Percentiles rank a stretch among this genome's conserved stretches.
phyloP scores from a whole-genome alignment of 2,329 filamentous ascomycete species.

The Alternaria infectoria region DNA sequence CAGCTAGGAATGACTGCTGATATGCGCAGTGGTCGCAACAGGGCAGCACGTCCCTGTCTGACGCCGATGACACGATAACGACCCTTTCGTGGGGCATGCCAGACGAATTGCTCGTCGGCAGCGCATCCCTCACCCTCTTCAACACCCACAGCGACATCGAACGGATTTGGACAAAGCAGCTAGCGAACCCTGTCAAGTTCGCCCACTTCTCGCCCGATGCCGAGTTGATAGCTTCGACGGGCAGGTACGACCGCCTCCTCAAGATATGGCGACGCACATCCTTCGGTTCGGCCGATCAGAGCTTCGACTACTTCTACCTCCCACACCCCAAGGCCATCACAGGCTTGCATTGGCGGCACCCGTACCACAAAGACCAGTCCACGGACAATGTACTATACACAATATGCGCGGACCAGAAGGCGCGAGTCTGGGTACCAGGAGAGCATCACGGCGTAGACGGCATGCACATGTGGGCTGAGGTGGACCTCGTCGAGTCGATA shows the following conservation, averaged over 20 bases:
- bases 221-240: constrained; percentile 81
- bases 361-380: constrained; percentile 76
- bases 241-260: constrained; percentile 78
- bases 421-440: constrained; percentile 83
- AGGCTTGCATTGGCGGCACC: constrained; percentile 82
- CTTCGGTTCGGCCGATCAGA: constrained; percentile 80
- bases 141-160: constrained; percentile 59
- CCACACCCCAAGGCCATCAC: constrained; percentile 84
- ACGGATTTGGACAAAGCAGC: constrained; percentile 73
- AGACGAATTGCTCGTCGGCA: constrained; percentile 83
- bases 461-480: constrained; percentile 78
- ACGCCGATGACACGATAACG: constrained; percentile 56
- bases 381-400: constrained; percentile 91
- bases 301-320: constrained; percentile 91
- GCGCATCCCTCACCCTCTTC: constrained; percentile 74
- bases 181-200: constrained; percentile 76
- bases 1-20: constrained; percentile 28
- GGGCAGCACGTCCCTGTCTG: constrained; percentile 60
- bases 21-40: constrained; percentile 64
- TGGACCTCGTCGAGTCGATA: constrained; percentile 78
- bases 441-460: constrained; percentile 74
- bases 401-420: constrained; percentile 77
- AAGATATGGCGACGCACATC: constrained; percentile 92
- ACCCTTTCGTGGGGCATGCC: constrained; percentile 85
- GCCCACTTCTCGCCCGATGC: constrained; percentile 87